A percentile compares a stretch with the other conserved stretches of the same genome.
Conservation (phyloP, 179 eudicot genomes). For the Dionaea muscipula region DNA sequence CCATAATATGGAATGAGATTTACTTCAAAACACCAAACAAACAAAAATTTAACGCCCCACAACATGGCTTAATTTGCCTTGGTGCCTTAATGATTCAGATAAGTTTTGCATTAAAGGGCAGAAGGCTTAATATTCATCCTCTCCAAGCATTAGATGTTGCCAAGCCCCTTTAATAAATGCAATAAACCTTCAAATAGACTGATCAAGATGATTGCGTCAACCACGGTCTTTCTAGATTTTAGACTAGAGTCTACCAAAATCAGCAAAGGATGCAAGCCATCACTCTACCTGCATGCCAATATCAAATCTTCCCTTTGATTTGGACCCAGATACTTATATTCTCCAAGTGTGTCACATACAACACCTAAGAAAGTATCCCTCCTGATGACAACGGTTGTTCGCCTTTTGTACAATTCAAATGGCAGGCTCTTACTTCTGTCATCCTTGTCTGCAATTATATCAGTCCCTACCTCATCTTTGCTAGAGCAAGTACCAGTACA, state of each 20-base stretch:
- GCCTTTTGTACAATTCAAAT: constrained; percentile 67
- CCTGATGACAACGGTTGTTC: constrained; percentile 57
- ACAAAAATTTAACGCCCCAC: too few relatives aligned
- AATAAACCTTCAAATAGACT: too few relatives aligned
- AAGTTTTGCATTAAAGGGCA: too few relatives aligned
- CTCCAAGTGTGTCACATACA: constrained; percentile 72
- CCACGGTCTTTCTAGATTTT: too few relatives aligned
- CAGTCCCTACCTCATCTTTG: constrained; percentile 20
- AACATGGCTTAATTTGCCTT: too few relatives aligned
- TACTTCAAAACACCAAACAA: too few relatives aligned
- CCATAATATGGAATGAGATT: too few relatives aligned
- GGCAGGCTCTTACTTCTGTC: constrained; percentile 31
- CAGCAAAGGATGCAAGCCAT: neutral
- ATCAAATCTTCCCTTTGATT: constrained; percentile 81
- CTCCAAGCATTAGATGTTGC: too few relatives aligned
- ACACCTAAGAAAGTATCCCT: constrained; percentile 64
- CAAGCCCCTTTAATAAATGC: too few relatives aligned
- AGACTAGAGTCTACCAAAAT: neutral
- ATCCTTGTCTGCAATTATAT: constrained; percentile 24
- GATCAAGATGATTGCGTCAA: too few relatives aligned
- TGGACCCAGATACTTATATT: constrained; percentile 79
- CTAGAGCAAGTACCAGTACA: constrained; percentile 17
- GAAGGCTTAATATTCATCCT: too few relatives aligned
- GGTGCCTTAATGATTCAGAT: too few relatives aligned
- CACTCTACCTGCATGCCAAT: constrained; percentile 78